Percentiles rank a stretch among this genome's conserved stretches.
phyloP scores from a whole-genome alignment of 2,329 filamentous ascomycete genomes.

The Ceratocystis lukuohia region DNA sequence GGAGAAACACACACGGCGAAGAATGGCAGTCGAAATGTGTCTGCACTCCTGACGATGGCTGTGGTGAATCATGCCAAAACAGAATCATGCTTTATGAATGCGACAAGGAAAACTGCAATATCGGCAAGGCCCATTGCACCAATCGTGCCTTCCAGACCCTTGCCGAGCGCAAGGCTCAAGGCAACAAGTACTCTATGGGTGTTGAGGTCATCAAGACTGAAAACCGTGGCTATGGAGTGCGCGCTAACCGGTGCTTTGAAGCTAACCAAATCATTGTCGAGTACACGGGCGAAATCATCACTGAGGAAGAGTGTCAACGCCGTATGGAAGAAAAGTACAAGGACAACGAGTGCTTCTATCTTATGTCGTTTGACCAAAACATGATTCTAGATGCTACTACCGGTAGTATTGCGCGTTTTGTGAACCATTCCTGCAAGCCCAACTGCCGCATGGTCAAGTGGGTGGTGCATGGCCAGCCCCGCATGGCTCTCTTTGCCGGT shows the following conservation, averaged over 20 bases:
- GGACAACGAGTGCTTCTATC: slow-evolving; percentile 92
- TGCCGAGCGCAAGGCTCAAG: slow-evolving; percentile 57
- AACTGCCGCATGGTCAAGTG: slow-evolving; percentile 98
- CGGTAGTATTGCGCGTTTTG: slow-evolving; percentile 90
- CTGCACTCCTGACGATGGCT: slow-evolving; percentile 64
- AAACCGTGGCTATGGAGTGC: slow-evolving; percentile 81
- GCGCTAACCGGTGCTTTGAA: slow-evolving; percentile 75
- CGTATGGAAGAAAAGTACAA: slow-evolving; percentile 92
- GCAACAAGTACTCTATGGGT: slow-evolving; percentile 78
- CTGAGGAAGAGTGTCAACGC: slow-evolving; percentile 79
- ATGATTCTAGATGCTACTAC: slow-evolving; percentile 97
- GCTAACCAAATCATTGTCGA: slow-evolving; percentile 95
- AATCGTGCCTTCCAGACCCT: slow-evolving; percentile 83
- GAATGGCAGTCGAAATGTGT: slow-evolving; percentile 66
- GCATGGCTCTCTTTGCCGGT: slow-evolving; percentile 93
- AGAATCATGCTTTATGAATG: slow-evolving; percentile 96
- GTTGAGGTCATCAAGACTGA: slow-evolving; percentile 88
- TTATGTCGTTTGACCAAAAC: slow-evolving; percentile 97
- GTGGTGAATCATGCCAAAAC: slow-evolving; percentile 84
- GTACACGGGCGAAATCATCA: slow-evolving; percentile 96
- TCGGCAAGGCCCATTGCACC: slow-evolving; percentile 58
- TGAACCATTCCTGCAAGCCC: slow-evolving; percentile 93
- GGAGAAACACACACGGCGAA: slow-evolving; percentile 60
- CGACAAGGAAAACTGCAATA: slow-evolving; percentile 74
- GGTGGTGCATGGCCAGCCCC: slow-evolving; percentile 83